A percentile compares a stretch with the other conserved stretches of the same genome.
Conservation (phyloP, 2,329 filamentous ascomycete genomes). For the Aspergillus amoenus region DNA sequence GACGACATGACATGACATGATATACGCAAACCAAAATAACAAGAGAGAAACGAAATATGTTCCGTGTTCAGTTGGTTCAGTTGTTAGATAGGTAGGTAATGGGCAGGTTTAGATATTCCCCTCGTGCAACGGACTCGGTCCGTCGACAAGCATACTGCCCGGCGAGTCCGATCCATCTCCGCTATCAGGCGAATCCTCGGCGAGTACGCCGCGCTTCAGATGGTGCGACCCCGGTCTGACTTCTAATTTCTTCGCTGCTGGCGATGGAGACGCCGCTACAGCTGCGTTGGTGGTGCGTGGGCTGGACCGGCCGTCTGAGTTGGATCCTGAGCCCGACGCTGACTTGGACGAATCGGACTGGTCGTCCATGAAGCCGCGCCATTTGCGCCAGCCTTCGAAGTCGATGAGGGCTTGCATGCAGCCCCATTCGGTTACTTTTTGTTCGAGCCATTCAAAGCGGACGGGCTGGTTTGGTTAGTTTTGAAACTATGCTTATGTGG, state of each 20-base stretch:
- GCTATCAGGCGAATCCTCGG: slow-evolving; percentile 32
- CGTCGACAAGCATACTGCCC: slow-evolving; percentile 12
- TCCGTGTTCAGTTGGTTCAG: not conserved
- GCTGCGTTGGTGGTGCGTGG: slow-evolving; percentile 22
- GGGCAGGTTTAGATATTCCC: not conserved
- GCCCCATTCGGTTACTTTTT: slow-evolving; percentile 98
- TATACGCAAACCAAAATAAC: not conserved
- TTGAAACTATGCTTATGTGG: not conserved
- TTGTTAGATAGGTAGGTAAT: not conserved
- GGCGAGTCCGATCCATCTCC: slow-evolving; percentile 29
- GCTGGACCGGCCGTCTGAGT: slow-evolving; percentile 23
- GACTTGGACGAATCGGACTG: slow-evolving; percentile 14
- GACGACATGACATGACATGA: not conserved
- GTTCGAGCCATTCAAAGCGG: slow-evolving; percentile 94
- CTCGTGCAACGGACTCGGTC: slow-evolving; percentile 1
- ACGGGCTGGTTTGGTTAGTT: slow-evolving; percentile 66
- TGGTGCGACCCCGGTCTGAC: not conserved
- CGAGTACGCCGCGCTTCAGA: slow-evolving; percentile 14
- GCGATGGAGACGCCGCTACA: slow-evolving; percentile 7
- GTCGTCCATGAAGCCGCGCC: slow-evolving; percentile 73
- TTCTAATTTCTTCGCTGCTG: slow-evolving; percentile 8
- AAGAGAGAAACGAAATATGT: too few species aligned
- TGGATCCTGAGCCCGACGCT: slow-evolving; percentile 13
- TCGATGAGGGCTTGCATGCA: slow-evolving; percentile 99
- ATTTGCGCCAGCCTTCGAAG: slow-evolving; percentile 96